Conservation (phyloP, 1,284 basidiomycete species). For the Naganishia albida region DNA sequence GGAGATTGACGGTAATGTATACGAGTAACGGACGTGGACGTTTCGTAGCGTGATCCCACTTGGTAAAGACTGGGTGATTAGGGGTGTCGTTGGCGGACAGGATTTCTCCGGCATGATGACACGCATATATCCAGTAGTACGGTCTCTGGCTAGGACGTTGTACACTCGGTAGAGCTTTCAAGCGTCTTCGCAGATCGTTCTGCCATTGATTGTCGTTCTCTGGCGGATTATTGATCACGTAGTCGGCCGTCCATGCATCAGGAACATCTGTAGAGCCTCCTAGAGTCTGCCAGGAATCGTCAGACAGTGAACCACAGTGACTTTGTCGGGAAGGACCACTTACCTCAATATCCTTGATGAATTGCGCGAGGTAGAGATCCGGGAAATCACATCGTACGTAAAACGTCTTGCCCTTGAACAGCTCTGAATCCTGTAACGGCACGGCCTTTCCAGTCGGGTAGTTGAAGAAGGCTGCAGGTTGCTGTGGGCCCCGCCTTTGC, state of each 20-base stretch:
- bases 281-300: background rate
- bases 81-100: constrained; percentile 4
- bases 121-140: constrained; percentile 27
- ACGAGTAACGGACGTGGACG: constrained; percentile 18
- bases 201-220: constrained; percentile 22
- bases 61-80: constrained; percentile 9
- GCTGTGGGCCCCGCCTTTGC: background rate
- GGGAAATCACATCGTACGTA: constrained; percentile 24
- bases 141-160: constrained; percentile 16
- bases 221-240: constrained; percentile 24
- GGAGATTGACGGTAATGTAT: constrained; percentile 26
- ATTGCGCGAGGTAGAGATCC: constrained; percentile 9
- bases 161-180: background rate
- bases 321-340: background rate
- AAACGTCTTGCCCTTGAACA: constrained; percentile 24
- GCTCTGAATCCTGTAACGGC: constrained; percentile 6
- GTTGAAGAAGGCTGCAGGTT: constrained; percentile 10
- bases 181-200: constrained; percentile 9
- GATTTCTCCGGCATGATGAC: constrained; percentile 15
- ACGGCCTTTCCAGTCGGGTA: constrained; percentile 19
- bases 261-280: constrained; percentile 8
- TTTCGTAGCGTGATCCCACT: constrained; percentile 9
- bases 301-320: background rate
- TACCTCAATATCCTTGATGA: constrained; percentile 28
- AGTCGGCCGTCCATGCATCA: constrained; percentile 19